Percentiles rank a stretch among this genome's conserved stretches.
phyloP scores from a whole-genome alignment of 192 early-diverging fungal genomes.

The Umbelopsis vinacea region DNA sequence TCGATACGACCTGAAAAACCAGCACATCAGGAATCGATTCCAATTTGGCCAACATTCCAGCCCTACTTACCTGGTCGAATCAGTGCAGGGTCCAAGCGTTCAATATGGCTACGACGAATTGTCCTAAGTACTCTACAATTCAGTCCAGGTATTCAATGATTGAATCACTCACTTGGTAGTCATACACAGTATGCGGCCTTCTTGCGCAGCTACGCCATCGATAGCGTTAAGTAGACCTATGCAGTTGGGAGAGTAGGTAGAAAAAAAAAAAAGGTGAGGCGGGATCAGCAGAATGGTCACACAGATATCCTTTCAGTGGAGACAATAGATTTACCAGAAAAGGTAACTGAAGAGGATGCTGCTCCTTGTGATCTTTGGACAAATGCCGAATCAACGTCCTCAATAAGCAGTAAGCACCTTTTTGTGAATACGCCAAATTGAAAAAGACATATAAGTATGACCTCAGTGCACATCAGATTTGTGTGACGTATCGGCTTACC shows the following conservation, averaged over 20 bases:
- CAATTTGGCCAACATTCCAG: no score
- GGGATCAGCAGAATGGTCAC: background rate
- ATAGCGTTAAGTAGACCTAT: slow-evolving; percentile 77
- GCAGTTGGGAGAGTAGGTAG: slow-evolving; percentile 23
- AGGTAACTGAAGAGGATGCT: slow-evolving; percentile 34
- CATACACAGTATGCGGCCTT: slow-evolving; percentile 77
- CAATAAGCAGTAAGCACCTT: slow-evolving; percentile 68
- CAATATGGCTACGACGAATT: slow-evolving; percentile 52
- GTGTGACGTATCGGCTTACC: slow-evolving; percentile 14
- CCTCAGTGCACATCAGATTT: background rate
- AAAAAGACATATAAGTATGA: background rate
- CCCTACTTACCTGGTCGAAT: slow-evolving; percentile 60
- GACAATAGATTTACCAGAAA: slow-evolving; percentile 34
- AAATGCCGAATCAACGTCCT: slow-evolving; percentile 81
- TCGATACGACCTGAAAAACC: slow-evolving; percentile 62
- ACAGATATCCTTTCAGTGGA: background rate
- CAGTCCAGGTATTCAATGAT: background rate
- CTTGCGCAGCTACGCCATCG: slow-evolving; percentile 73
- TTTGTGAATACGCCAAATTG: background rate
- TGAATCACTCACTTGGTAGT: slow-evolving; percentile 66
- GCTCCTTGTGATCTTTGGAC: slow-evolving; percentile 50
- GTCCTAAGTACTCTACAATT: background rate
- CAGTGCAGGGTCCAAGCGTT: slow-evolving; percentile 73
- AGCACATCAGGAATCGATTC: no score
- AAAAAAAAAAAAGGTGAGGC: background rate